phyloP scores from a whole-genome alignment of 2,329 filamentous ascomycete genomes.

The Colletotrichum sp. region DNA sequence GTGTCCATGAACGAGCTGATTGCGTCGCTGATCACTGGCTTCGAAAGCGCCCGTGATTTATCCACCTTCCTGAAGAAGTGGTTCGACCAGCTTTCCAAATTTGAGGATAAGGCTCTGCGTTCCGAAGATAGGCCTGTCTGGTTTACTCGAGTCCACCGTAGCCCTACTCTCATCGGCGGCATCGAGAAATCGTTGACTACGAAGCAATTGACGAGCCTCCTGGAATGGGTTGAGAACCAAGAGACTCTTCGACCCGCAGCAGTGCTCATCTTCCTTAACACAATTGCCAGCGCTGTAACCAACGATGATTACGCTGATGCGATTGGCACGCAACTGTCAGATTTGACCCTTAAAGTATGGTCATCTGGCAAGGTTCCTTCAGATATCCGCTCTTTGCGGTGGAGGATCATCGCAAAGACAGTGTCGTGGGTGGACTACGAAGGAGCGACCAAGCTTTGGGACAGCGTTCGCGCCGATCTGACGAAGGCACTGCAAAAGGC shows the following conservation, averaged over 20 bases:
- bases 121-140: constrained; percentile 26
- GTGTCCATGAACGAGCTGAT: constrained; percentile 40
- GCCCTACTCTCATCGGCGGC: background rate
- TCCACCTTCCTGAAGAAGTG: constrained; percentile 52
- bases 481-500: constrained; percentile 36
- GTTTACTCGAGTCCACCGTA: constrained; percentile 25
- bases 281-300: constrained; percentile 45
- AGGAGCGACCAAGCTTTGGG: constrained; percentile 38
- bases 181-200: constrained; percentile 50
- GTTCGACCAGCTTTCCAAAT: constrained; percentile 45
- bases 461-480: constrained; percentile 33
- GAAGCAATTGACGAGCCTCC: constrained; percentile 46
- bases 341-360: constrained; percentile 33
- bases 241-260: constrained; percentile 33
- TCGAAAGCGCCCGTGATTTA: constrained; percentile 47
- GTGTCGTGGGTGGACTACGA: constrained; percentile 37
- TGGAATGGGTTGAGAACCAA: constrained; percentile 47
- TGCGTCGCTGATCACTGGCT: constrained; percentile 47
- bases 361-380: constrained; percentile 31
- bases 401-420: constrained; percentile 42
- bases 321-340: constrained; percentile 41
- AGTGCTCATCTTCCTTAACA: constrained; percentile 46
- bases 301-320: constrained; percentile 48
- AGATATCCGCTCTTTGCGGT: constrained; percentile 39
- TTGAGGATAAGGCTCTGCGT: constrained; percentile 26